Base-by-base conservation (phyloP, 2,329 filamentous ascomycete genomes). In the Phoma sp. region DNA sequence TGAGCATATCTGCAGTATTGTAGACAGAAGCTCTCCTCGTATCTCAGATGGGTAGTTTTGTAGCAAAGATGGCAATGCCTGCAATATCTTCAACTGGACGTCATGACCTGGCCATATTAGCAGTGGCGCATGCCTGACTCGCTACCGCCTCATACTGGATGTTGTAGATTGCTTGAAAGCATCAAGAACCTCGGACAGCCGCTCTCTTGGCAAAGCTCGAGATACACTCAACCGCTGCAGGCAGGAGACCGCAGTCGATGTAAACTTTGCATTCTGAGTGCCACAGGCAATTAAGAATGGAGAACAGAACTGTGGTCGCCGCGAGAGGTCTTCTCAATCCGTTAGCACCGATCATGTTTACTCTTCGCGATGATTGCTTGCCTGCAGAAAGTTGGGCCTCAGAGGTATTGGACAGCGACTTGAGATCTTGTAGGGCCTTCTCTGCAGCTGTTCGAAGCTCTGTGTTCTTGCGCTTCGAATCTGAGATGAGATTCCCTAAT, bases 271-370 rank as follows among this genome's bases (percentile, higher is more conserved):
- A 83, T 96, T 96, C 64, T 89, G 91, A 59, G 92, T 95, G 43
- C 87, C 86, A 72, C 95, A 99, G 21, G 95, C 93, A 71, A 98
- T 88, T 59, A 99, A 85, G 71, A 99, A 98, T 1, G 95, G 95
- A 62, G 93, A 92, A 55, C 93, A 88, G 76, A 99, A 98, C 70
- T 89, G 87, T 53, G 89, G 83, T 63, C 87, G 88, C 68, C 92
- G 87, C 48, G 88, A 86, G 56, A 99, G 85, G 77, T 97, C 95
- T 96, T 69, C 61, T 63, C 54, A 21, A 7, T 17, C 14, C 1
- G 45, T 65, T 34, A 61, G 53, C 29, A 42, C 7, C 15, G 14
- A 23, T 17, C 12, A 7, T 10, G 4, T 25, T 7, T 23, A 10
- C 15, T 34, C 25, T 23, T 40, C 34, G 40, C 4, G 15, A 49